Percentiles rank a stretch among this genome's conserved stretches.
These are phyloP conservation scores for Escallonia rubra DNA, from an alignment of 129 eudicot genomes.

Conservation along the genomic window DNA sequence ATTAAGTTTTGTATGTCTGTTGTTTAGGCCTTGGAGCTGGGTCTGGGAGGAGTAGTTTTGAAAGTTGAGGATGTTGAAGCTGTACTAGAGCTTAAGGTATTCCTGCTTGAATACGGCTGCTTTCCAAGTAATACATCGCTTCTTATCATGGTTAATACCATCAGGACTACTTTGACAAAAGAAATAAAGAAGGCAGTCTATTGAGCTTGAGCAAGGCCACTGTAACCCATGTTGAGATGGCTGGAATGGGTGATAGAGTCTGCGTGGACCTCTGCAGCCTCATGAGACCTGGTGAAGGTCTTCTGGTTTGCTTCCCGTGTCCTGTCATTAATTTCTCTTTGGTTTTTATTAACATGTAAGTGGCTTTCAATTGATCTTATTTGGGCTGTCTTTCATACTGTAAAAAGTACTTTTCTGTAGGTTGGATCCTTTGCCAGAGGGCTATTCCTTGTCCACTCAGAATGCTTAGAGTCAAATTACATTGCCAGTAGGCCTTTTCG, in stretches of 20 bases:
- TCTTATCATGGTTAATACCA: constrained; percentile 25
- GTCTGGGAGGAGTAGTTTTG: constrained; percentile 85
- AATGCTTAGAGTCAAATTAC: constrained; percentile 87
- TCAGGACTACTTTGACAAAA: constrained; percentile 75
- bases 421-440: constrained; percentile 98
- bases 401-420: constrained; percentile 43
- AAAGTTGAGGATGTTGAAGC: constrained; percentile 75
- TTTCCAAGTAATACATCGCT: constrained; percentile 10
- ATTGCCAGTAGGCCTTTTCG: constrained; percentile 97
- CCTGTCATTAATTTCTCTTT: constrained; percentile 2
- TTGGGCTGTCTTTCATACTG: constrained; percentile 1
- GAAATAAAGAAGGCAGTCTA: constrained; percentile 52
- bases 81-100: constrained; percentile 72
- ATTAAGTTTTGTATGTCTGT: constrained; percentile 17
- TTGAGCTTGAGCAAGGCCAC: constrained; percentile 68
- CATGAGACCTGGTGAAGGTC: constrained; percentile 97
- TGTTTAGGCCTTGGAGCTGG: constrained; percentile 85
- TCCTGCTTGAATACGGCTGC: not conserved
- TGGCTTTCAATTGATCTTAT: not conserved
- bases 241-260: constrained; percentile 98
- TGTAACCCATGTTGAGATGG: constrained; percentile 58
- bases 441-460: constrained; percentile 95
- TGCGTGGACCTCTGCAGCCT: constrained; percentile 95
- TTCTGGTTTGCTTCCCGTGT: constrained; percentile 52
- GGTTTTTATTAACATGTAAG: not conserved